Percentiles rank a stretch among this genome's conserved stretches.
These are phyloP conservation scores for Coemansia guatemalensis DNA, from an alignment of 192 early-diverging fungal species.

Conservation along the genomic window DNA sequence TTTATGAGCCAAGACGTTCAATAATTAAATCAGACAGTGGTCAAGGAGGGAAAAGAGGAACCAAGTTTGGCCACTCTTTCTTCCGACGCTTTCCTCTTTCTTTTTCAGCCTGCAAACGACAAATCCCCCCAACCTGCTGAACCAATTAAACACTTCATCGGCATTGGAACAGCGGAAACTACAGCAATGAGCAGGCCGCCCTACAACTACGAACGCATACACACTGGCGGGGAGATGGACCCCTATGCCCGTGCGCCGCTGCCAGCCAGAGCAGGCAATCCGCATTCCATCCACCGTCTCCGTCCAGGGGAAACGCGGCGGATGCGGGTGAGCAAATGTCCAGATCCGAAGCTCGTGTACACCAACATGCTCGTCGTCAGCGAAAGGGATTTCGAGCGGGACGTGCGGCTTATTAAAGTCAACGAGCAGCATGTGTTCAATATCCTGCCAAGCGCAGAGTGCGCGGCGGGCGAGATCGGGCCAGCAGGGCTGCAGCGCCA, in stretches of 20 bases:
- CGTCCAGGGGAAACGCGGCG: slow-evolving; percentile 29
- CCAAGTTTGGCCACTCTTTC: not conserved
- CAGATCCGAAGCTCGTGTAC: slow-evolving; percentile 52
- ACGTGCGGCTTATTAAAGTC: slow-evolving; percentile 69
- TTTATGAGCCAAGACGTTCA: not conserved
- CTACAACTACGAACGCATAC: slow-evolving; percentile 44
- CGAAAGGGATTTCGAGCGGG: slow-evolving; percentile 68
- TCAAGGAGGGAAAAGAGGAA: not conserved
- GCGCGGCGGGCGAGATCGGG: slow-evolving; percentile 30
- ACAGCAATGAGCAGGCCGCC: slow-evolving; percentile 33
- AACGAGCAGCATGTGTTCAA: slow-evolving; percentile 83
- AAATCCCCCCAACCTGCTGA: not conserved
- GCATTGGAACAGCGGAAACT: not conserved
- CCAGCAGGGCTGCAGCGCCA: slow-evolving; percentile 43
- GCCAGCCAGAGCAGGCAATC: slow-evolving; percentile 1
- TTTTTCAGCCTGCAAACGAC: not conserved
- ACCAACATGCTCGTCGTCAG: slow-evolving; percentile 81
- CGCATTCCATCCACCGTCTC: slow-evolving; percentile 2
- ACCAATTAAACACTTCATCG: not conserved
- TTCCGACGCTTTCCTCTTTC: not conserved
- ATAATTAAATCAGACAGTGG: not conserved
- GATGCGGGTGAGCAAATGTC: slow-evolving; percentile 52
- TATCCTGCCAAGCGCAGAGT: slow-evolving; percentile 43
- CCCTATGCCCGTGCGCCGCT: slow-evolving; percentile 21
- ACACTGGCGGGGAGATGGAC: slow-evolving; percentile 45